Evolutionary conservation across 306 rosid species (phyloP), one percentile per base, ranked within the genome.

Genomic region (Astragalus membranaceus): DNA sequence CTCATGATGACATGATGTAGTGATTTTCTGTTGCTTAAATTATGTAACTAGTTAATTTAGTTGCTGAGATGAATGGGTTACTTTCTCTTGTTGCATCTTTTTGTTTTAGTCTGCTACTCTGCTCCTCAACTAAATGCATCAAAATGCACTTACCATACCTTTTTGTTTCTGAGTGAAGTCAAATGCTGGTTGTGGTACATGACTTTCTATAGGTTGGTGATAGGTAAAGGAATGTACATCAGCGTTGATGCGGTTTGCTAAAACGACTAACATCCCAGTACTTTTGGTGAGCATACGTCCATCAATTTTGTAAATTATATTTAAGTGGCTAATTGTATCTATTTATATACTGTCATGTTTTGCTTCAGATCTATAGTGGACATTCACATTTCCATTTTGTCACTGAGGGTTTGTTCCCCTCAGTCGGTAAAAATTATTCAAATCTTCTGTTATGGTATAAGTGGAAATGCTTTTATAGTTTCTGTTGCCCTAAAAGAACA

Each of bases 161-260:
- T 57, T 72, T 57, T 47, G 33, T 73, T 75, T n/a, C n/a, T 3
- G 26, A 15, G 63, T 51, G 29, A 65, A 43, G 23, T 49, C 76
- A 17, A 44, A 52, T 75, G 23, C 41, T 29, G 60, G n/a, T 72
- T 66, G 5, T 61, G 48, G 75, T 48, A 39, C 49, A 30, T 81
- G 78, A 80, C 35, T 32, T 70, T 75, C 55, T 56, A 51, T 56
- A 54, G 39, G 65, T 76, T 35, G 44, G 43, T 86, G 67, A 50
- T 84, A 92, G 98, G 90, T 94, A 74, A 94, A 85, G 84, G 98
- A 94, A 82, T 94, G 98, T 70, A 88, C 96, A 14, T 73, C 89
- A 11, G 89, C 96, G 68, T 76, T 94, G 89, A 88, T 90, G 81
- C 86, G 84, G 61, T 90, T 87, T 84, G 92, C 97, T 4, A 90